Conservation (phyloP, 495 filamentous ascomycete genomes). For the Daldinia childiae region DNA sequence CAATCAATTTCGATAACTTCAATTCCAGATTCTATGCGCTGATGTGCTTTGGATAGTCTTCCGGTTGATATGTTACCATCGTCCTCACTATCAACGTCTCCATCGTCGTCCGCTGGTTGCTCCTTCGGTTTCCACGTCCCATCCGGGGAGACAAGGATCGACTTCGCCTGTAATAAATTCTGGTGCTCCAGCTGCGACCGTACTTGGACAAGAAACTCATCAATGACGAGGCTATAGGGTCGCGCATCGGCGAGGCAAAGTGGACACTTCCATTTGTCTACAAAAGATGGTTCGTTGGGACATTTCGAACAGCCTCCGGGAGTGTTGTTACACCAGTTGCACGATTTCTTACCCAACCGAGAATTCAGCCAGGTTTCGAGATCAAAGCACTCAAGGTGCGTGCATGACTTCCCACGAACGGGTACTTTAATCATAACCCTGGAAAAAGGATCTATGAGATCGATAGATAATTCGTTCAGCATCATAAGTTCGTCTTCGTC, state of each 20-base stretch:
- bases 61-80: neutral
- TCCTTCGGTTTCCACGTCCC: constrained; percentile 65
- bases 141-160: constrained; percentile 65
- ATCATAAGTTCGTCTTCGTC: constrained; percentile 76
- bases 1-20: constrained; percentile 44
- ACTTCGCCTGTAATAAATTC: constrained; percentile 59
- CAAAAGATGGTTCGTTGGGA: constrained; percentile 59
- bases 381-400: constrained; percentile 88
- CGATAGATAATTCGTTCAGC: constrained; percentile 70
- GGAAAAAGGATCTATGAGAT: constrained; percentile 80
- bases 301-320: constrained; percentile 42
- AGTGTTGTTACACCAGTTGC: constrained; percentile 42
- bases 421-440: constrained; percentile 74
- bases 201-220: constrained; percentile 74
- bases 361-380: constrained; percentile 80
- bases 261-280: constrained; percentile 86
- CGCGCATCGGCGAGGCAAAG: constrained; percentile 79
- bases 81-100: constrained; percentile 35
- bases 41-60: neutral
- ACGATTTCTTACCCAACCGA: constrained; percentile 57
- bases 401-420: constrained; percentile 66
- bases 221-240: constrained; percentile 72
- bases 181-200: constrained; percentile 57
- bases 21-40: constrained; percentile 9
- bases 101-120: constrained; percentile 43